Conservation (phyloP, 495 filamentous ascomycete genomes). For the Lasiosphaeria hispida region DNA sequence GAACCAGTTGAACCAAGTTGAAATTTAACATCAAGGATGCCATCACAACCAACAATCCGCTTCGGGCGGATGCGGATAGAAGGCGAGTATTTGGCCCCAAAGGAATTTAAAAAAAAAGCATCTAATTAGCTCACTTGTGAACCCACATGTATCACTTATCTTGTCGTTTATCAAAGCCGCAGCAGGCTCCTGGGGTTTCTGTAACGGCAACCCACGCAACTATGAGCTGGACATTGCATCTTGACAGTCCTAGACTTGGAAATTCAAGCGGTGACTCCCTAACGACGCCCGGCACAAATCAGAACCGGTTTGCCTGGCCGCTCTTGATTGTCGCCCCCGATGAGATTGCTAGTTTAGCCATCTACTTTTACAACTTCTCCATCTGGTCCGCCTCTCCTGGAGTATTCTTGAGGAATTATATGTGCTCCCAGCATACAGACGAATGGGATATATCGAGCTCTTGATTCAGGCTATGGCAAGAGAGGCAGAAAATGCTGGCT, state of each 20-base stretch:
- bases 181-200: conserved; percentile 3
- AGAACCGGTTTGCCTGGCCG: background rate
- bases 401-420: conserved; percentile 12
- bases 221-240: conserved; percentile 1
- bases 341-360: background rate
- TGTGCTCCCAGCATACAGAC: conserved; percentile 10
- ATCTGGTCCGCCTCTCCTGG: conserved; percentile 7
- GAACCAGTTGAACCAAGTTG: too few species aligned
- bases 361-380: conserved; percentile 12
- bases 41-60: too few species aligned
- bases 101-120: too few species aligned
- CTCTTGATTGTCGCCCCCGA: conserved; percentile 2
- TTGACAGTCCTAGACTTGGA: background rate
- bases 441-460: conserved; percentile 3
- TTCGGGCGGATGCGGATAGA: too few species aligned
- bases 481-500: conserved; percentile 9
- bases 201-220: conserved; percentile 6
- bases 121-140: too few species aligned
- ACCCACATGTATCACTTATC: background rate
- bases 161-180: conserved; percentile 8
- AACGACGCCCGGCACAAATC: too few species aligned
- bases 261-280: background rate
- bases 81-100: too few species aligned
- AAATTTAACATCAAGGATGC: too few species aligned
- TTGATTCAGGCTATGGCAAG: conserved; percentile 7